Evolutionary conservation across 805 yeast genomes (phyloP).

Genomic region (Wickerhamiella parazyma): DNA sequence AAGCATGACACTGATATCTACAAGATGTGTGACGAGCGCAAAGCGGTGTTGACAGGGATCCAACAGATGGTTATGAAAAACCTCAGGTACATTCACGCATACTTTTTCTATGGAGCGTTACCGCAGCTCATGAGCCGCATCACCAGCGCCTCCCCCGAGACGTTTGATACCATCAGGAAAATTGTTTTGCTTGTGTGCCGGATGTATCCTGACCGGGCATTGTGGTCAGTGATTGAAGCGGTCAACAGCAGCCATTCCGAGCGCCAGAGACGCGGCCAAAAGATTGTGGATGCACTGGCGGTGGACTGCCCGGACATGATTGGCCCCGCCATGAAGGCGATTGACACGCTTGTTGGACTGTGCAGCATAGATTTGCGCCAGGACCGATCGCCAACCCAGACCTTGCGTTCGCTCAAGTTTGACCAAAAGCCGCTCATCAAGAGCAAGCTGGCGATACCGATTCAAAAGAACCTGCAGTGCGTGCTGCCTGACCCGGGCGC

Average conservation of each 20-base stretch:
- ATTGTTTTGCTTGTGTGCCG: constrained; percentile 45
- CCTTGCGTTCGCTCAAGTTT: neutral
- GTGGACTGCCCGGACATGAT: constrained; percentile 3
- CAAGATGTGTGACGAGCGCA: neutral
- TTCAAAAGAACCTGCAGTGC: constrained; percentile 16
- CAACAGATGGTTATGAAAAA: neutral
- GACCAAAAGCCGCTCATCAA: neutral
- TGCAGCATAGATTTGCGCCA: constrained; percentile 5
- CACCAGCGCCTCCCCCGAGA: constrained; percentile 43
- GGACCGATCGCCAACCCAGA: neutral
- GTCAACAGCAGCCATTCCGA: constrained; percentile 41
- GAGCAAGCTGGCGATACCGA: constrained; percentile 19
- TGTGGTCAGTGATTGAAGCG: constrained; percentile 75
- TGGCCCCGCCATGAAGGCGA: neutral
- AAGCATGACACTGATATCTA: neutral
- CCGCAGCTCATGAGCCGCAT: constrained; percentile 78
- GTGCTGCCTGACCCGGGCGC: constrained; percentile 11
- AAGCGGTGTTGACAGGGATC: neutral
- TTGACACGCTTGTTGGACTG: neutral
- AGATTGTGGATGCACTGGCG: constrained; percentile 25
- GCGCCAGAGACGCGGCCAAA: constrained; percentile 35
- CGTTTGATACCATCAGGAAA: constrained; percentile 41
- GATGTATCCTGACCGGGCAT: constrained; percentile 64
- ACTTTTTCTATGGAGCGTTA: constrained; percentile 67
- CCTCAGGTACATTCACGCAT: constrained; percentile 35